Evolutionary conservation across 2,329 filamentous ascomycete species (phyloP).

Genomic region (Colletotrichum graminicola): DNA sequence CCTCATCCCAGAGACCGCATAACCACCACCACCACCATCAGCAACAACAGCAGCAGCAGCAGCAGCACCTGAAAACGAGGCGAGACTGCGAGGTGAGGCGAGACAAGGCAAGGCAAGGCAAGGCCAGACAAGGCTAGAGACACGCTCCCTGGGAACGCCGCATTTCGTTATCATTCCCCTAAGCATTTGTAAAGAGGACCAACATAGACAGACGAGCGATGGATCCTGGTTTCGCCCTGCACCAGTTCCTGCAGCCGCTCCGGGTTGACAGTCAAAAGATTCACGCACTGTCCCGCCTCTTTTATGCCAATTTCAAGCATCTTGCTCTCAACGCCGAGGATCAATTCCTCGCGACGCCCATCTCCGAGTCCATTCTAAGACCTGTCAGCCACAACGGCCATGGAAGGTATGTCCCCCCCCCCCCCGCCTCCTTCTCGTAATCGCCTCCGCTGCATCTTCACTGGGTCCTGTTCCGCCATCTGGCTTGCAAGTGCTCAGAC

Average conservation of each 20-base stretch:
- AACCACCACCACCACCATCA: neutral
- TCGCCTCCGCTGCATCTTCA: neutral
- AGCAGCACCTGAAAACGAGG: constrained; percentile 4
- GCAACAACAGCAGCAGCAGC: neutral
- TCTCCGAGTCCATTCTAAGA: constrained; percentile 69
- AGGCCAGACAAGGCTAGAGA: neutral
- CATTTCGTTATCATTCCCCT: neutral
- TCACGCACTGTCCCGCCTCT: constrained; percentile 60
- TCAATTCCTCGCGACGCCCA: constrained; percentile 72
- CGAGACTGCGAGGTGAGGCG: constrained; percentile 3
- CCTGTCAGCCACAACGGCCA: constrained; percentile 57
- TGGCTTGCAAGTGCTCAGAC: neutral
- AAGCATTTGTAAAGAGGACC: neutral
- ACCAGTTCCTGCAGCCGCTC: constrained; percentile 65
- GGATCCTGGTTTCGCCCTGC: constrained; percentile 36
- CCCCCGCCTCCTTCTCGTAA: neutral
- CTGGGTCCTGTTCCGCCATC: neutral
- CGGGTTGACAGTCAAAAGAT: constrained; percentile 60
- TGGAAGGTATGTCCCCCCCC: constrained; percentile 60
- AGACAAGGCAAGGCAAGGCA: neutral
- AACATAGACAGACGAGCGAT: constrained; percentile 14
- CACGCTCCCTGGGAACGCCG: neutral
- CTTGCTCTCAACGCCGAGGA: constrained; percentile 65
- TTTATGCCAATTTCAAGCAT: constrained; percentile 60
- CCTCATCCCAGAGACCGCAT: neutral